Conservation (phyloP, 164 flowering plant species). For the Kingdonia uniflora region DNA sequence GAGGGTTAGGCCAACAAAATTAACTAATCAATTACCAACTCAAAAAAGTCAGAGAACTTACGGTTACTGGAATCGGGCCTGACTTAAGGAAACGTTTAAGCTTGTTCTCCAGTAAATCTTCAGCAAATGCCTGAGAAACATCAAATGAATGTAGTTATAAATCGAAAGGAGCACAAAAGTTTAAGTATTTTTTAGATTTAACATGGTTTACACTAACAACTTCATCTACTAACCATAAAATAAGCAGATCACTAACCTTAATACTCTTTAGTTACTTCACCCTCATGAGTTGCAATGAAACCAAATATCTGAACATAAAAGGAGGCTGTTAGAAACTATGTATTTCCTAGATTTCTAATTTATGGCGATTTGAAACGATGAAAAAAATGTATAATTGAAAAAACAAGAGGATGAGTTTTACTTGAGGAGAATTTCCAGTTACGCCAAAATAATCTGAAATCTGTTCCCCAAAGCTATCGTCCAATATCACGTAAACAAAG, state of each 20-base stretch:
- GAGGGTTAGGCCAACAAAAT: neutral
- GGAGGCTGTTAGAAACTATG: conserved; percentile 22
- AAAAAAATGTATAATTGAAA: too few species aligned
- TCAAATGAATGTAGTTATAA: neutral
- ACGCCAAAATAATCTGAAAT: conserved; percentile 85
- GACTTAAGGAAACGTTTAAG: conserved; percentile 86
- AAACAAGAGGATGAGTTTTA: conserved; percentile 11
- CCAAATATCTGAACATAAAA: conserved; percentile 64
- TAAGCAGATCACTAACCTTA: conserved; percentile 35
- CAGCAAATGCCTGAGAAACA: conserved; percentile 49
- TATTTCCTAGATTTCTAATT: neutral
- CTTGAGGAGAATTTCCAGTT: conserved; percentile 51
- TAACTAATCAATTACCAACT: neutral
- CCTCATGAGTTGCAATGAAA: conserved; percentile 39
- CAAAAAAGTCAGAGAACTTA: conserved; percentile 20
- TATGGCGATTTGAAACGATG: too few species aligned
- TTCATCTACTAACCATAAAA: neutral
- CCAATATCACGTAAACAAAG: conserved; percentile 66
- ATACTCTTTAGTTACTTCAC: conserved; percentile 56
- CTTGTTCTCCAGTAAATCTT: conserved; percentile 67
- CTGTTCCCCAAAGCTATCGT: conserved; percentile 75
- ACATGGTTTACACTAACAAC: neutral
- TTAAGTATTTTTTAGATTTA: too few species aligned
- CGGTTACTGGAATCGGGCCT: conserved; percentile 80
- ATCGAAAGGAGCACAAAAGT: too few species aligned